These are phyloP conservation scores for Russula ochroleuca DNA, from an alignment of 768 basidiomycete species.

Conservation along the genomic window DNA sequence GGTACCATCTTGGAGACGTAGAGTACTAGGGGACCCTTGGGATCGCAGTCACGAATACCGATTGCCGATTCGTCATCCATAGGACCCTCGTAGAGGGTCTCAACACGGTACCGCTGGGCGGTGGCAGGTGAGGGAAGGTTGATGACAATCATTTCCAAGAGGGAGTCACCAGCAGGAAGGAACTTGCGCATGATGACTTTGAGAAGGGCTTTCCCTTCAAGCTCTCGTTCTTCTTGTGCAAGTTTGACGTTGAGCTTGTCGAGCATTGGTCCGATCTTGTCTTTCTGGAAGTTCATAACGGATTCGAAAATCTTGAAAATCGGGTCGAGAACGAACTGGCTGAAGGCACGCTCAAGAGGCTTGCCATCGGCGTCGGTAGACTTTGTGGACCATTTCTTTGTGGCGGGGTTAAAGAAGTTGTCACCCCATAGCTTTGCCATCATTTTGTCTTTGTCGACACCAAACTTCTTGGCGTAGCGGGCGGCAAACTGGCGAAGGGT, in stretches of 20 bases:
- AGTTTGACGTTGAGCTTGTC: slow-evolving; percentile 97
- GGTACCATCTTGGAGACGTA: slow-evolving; percentile 99
- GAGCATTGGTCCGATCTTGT: slow-evolving; percentile 72
- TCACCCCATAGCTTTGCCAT: slow-evolving; percentile 98
- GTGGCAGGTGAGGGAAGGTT: slow-evolving; percentile 97
- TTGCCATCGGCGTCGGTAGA: slow-evolving; percentile 73
- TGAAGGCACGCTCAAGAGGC: slow-evolving; percentile 96
- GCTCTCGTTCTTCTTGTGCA: slow-evolving; percentile 79
- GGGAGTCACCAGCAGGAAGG: slow-evolving; percentile 96
- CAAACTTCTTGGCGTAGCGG: slow-evolving; percentile 97
- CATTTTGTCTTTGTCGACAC: slow-evolving; percentile 98
- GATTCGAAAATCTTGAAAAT: slow-evolving; percentile 98
- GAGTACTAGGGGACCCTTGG: slow-evolving; percentile 91
- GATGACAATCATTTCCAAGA: slow-evolving; percentile 99
- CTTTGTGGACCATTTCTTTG: slow-evolving; percentile 93
- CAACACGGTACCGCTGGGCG: slow-evolving; percentile 97
- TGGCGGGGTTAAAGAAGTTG: slow-evolving; percentile 97
- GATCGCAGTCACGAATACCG: slow-evolving; percentile 96
- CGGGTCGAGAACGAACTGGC: slow-evolving; percentile 96
- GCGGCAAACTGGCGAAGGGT: slow-evolving; percentile 95
- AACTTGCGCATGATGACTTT: slow-evolving; percentile 99
- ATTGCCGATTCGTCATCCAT: slow-evolving; percentile 99
- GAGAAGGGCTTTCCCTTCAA: slow-evolving; percentile 92
- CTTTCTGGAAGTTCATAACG: slow-evolving; percentile 99
- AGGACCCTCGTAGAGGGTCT: slow-evolving; percentile 99